A percentile compares a stretch with the other conserved stretches of the same genome.
Evolutionary conservation across 192 early-diverging fungal genomes (phyloP).

Genomic region (Glomus cerebriforme): DNA sequence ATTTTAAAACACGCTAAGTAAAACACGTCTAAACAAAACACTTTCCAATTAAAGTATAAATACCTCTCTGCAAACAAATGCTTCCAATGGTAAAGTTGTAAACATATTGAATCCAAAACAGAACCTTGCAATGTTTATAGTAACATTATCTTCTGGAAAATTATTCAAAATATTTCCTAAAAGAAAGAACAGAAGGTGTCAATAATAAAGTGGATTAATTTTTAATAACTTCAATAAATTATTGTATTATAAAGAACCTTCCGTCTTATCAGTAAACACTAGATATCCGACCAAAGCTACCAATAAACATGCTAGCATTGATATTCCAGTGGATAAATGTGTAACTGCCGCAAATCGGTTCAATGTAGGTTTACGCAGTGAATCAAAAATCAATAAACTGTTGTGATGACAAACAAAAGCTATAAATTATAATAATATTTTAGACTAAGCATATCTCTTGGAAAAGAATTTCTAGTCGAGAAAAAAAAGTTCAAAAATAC

Average conservation of each 20-base stretch:
- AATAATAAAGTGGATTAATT: constrained; percentile 11
- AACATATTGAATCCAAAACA: constrained; percentile 95
- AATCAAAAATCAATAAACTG: constrained; percentile 88
- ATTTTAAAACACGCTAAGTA: too few relatives aligned
- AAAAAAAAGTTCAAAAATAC: not conserved
- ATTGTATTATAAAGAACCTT: constrained; percentile 41
- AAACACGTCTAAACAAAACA: not conserved
- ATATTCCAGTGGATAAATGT: constrained; percentile 73
- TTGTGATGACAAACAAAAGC: constrained; percentile 97
- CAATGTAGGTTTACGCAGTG: constrained; percentile 79
- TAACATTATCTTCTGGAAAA: constrained; percentile 73
- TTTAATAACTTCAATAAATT: not conserved
- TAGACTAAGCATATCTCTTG: not conserved
- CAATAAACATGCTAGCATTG: constrained; percentile 69
- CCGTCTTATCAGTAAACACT: constrained; percentile 81
- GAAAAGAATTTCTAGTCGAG: not conserved
- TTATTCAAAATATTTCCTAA: constrained; percentile 88
- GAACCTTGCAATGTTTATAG: constrained; percentile 86
- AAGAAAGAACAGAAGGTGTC: not conserved
- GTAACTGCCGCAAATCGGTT: constrained; percentile 85
- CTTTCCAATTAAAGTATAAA: not conserved
- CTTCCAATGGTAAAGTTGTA: constrained; percentile 87
- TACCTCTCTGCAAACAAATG: constrained; percentile 87
- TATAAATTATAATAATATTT: constrained; percentile 27
- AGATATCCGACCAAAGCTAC: constrained; percentile 77